Evolutionary conservation across 441 rosid species (phyloP), one percentile per base, ranked within the genome.

Genomic region (Adansonia gregorii): DNA sequence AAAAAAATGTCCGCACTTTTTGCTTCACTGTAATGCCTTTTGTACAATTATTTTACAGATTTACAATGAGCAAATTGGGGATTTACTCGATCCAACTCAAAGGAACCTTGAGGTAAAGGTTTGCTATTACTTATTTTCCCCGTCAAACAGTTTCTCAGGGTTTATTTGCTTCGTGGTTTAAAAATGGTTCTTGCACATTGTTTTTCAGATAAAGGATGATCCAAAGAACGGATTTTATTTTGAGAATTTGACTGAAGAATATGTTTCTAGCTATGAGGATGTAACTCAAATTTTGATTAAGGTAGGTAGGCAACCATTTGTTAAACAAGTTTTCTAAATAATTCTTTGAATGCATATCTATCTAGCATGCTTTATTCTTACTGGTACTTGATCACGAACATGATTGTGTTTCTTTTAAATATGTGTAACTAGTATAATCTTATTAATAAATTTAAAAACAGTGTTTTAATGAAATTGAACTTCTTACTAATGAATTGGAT

Each of bases 61-160:
- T 80, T 88, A 91, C 90, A 92, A 90, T 78, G 97, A 91, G 64
- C 90, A 90, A 81, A 89, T 95, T 73, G 91, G 95, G 80, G 99
- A 95, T 86, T 84, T 95, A 85, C 89, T 92, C 1, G 97, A 93
- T 86, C 98, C 91, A 65, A 86, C 89, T 71, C 99, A 91, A 81
- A 85, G 99, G 82, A 92, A 93, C 84, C 98, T 93, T 78, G 86
- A 92, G 97, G 99, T 93, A 67, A 67, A 52, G n/a, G 27, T 64
- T 59, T 27, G 10, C 3, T 61, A 20, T 61, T 6, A 63, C 73
- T 27, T 10, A 12, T 55, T 61, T 46, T 67, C 77, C 77, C 78
- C 17, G 24, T 6, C 43, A 67, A 39, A 17, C 19, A 60, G 35
- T 67, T 66, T 83, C 75, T 20, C 20, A 17, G 24, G 12, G 76